Evolutionary conservation across 176 grass and related monocot genomes (phyloP), one percentile per base, ranked within the genome.

Genomic region (Puya raimondii): DNA sequence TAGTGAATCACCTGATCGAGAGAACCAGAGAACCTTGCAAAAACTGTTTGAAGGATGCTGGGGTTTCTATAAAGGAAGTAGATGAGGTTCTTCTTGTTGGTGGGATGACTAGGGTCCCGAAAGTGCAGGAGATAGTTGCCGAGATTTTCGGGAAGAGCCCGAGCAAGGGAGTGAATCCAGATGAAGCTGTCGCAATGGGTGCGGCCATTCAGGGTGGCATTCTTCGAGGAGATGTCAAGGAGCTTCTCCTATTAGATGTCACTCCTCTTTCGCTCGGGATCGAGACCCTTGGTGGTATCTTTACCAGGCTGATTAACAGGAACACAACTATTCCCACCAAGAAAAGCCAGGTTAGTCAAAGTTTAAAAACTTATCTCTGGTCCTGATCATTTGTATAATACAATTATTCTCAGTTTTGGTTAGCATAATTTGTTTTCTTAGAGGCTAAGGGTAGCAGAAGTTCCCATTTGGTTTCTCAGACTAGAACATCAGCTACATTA

Each of bases 301-400:
- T 91, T 69, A 91, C 78, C 0, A 87, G 88, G 78, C 74, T 91
- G 26, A 91, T 91, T 71, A 91, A 82, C 76, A 78, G 88, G 72
- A 91, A 91, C 78, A 91, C 88, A 26, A 91, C 88, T 25, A 87
- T 91, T 73, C 88, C 88, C 16, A 87, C 88, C 5, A 91, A 91
- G 81, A 85, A 91, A 54, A 91, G 88, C 51, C 88, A 86, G 74
- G 84, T 86, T 63, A 66, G 26, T 47, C 47, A 61, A 33, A 53
- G 17, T 63, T 18, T 42, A 16, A 15, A 14, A 15, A 17, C 56
- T 22, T 16, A 61, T 61, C 17, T 61, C 56, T 61, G 21, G 56
- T 61, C 56, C 21, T 61, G 21, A 61, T 61, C 56, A 61, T 6
- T 20, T 61, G 56, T 16, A 22, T 61, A 61, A 12, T 70, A 17